These are phyloP conservation scores for Leccinum ponderosum DNA, from an alignment of 1,284 basidiomycete genomes.

Conservation along the genomic window DNA sequence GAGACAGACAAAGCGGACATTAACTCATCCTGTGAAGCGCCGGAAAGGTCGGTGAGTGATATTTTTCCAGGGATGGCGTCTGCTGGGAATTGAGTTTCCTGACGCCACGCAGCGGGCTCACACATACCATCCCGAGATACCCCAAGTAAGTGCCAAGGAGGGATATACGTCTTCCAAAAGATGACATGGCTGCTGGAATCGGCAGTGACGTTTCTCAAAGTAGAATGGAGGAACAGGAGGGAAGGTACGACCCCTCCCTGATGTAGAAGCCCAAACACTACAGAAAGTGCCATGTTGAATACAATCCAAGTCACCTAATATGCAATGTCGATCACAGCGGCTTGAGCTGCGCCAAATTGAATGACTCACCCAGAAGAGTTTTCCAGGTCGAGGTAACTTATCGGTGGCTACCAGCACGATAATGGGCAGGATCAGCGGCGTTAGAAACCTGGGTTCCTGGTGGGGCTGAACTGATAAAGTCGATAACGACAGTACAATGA, in stretches of 20 bases:
- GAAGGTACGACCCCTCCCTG: conserved; percentile 46
- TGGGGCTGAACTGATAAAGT: conserved; percentile 41
- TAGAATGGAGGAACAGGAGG: conserved; percentile 35
- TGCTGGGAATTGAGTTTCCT: conserved; percentile 11
- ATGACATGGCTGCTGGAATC: conserved; percentile 21
- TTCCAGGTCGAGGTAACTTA: conserved; percentile 26
- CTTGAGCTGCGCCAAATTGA: not conserved
- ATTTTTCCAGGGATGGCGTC: conserved; percentile 19
- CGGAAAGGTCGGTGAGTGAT: conserved; percentile 29
- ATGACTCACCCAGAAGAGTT: conserved; percentile 36
- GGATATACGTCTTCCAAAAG: conserved; percentile 45
- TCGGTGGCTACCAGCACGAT: conserved; percentile 33
- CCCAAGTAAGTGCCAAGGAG: conserved; percentile 39
- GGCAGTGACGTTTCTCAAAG: conserved; percentile 8
- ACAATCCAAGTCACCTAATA: conserved; percentile 31
- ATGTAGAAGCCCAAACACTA: conserved; percentile 41
- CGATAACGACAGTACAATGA: conserved; percentile 31
- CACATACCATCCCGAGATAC: conserved; percentile 26
- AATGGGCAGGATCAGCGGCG: conserved; percentile 37
- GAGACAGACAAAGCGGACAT: conserved; percentile 16
- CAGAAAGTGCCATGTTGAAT: conserved; percentile 31
- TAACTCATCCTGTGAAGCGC: conserved; percentile 21
- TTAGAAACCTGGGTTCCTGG: conserved; percentile 44
- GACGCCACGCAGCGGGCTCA: not conserved
- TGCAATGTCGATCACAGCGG: not conserved